Percentiles rank a stretch among this genome's conserved stretches.
Conservation (phyloP, 164 flowering plant genomes). For the Tinospora cordifolia region DNA sequence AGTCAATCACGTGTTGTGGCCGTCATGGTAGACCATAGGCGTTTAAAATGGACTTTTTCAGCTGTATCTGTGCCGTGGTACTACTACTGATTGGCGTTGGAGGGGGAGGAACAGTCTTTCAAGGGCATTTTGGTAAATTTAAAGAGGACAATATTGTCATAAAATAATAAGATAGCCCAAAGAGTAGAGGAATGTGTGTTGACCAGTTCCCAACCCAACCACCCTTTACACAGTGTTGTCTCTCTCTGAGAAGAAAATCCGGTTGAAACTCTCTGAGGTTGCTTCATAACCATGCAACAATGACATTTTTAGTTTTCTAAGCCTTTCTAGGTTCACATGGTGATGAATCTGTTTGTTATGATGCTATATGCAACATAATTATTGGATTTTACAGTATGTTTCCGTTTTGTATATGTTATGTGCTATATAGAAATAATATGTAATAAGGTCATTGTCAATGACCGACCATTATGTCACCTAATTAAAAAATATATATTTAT, state of each 20-base stretch:
- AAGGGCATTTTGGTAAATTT: conserved; percentile 2
- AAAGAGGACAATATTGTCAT: conserved; percentile 1
- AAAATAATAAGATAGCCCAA: neutral
- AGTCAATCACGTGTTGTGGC: conserved; percentile 19
- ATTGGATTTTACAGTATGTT: neutral
- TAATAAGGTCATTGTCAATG: neutral
- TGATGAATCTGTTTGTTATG: neutral
- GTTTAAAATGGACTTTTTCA: conserved; percentile 12
- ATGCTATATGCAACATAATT: neutral
- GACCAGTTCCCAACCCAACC: conserved; percentile 12
- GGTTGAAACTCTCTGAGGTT: neutral
- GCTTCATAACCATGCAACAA: conserved; percentile 17
- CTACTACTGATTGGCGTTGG: neutral
- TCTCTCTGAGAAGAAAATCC: neutral
- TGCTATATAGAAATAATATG: no score
- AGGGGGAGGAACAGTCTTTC: no score
- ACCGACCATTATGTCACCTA: conserved; percentile 1
- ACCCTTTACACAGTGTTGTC: conserved; percentile 7
- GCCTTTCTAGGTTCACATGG: neutral
- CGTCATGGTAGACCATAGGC: conserved; percentile 16
- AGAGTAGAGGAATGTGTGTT: conserved; percentile 7
- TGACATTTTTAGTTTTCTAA: conserved; percentile 8
- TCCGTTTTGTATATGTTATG: neutral
- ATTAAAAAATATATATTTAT: neutral
- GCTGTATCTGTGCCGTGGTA: conserved; percentile 2